Evolutionary conservation across 768 basidiomycete genomes (phyloP), one percentile per base, ranked within the genome.

Genomic region (Boletus vermiculosoides): DNA sequence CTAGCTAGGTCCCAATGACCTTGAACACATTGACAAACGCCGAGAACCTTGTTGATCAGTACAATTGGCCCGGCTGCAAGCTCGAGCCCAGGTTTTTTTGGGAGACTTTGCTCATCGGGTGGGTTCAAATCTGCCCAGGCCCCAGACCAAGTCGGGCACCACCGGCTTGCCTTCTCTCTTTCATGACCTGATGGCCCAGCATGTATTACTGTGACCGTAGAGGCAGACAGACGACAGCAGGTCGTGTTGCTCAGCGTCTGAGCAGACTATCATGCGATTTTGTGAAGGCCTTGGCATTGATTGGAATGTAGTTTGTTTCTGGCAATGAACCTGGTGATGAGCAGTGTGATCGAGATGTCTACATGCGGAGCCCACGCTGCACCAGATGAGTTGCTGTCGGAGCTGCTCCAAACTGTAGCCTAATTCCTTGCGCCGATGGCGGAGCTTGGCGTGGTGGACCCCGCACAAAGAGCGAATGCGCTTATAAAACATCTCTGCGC

Each of bases 391-490:
- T 50, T 13, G 12, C 15, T 30, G 37, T 40, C 23, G 15, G 50
- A 36, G 41, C 30, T 57, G 36, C 39, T 11, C n/a, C 39, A 11
- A n/a, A 30, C 9, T 30, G 30, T n/a, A 18, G 39, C n/a, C n/a
- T 20, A n/a, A 11, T n/a, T 20, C 39, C 39, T 40, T 40, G 6
- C 12, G 2, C 15, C n/a, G n/a, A 25, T 31, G 7, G 36, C 11
- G 30, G 20, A 30, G 36, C 49, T 54, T 45, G 44, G 50, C 47
- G 31, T 48, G 54, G 51, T 30, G 44, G 34, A 34, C 22, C 25
- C n/a, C 40, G 63, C 63, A 53, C 54, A 61, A 60, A 54, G 46
- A 45, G 48, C 61, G 47, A 34, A 50, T 22, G 15, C 33, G 11
- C 20, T 55, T 28, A 25, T 25, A 23, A 44, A 44, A 44, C 12